Percentiles rank a stretch among this genome's conserved stretches.
phyloP scores from a whole-genome alignment of 2,329 filamentous ascomycete species.

The Fusarium mangiferae region DNA sequence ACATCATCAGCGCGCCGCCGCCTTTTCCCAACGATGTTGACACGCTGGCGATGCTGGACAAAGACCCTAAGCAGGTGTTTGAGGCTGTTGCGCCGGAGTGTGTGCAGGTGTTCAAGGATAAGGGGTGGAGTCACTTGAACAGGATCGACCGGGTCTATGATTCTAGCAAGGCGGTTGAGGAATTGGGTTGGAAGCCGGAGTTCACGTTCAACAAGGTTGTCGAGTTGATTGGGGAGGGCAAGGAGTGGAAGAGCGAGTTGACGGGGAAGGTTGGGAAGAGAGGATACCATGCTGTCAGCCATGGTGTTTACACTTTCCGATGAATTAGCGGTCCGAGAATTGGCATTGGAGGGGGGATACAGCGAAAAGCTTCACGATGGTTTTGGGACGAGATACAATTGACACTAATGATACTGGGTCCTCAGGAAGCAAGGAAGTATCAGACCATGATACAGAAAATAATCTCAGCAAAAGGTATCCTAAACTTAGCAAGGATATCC shows the following conservation, averaged over 20 bases:
- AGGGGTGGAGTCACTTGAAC: constrained; percentile 51
- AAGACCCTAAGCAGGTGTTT: constrained; percentile 48
- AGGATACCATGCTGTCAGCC: constrained; percentile 56
- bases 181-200: constrained; percentile 55
- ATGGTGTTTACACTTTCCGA: constrained; percentile 56
- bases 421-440: not conserved
- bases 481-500: not conserved
- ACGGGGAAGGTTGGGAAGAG: constrained; percentile 53
- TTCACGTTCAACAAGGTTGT: constrained; percentile 54
- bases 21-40: constrained; percentile 49
- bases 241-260: constrained; percentile 54
- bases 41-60: constrained; percentile 49
- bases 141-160: constrained; percentile 59
- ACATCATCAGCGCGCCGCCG: constrained; percentile 57
- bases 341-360: too few relatives aligned
- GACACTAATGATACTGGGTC: not conserved
- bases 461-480: not conserved
- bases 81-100: constrained; percentile 40
- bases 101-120: constrained; percentile 45
- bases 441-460: not conserved
- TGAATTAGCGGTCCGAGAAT: constrained; percentile 7
- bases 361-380: not conserved
- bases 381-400: not conserved
- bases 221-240: constrained; percentile 48
- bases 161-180: constrained; percentile 52